These are phyloP conservation scores for Juncus effusus DNA, from an alignment of 176 grass and related monocot genomes.

Conservation along the genomic window DNA sequence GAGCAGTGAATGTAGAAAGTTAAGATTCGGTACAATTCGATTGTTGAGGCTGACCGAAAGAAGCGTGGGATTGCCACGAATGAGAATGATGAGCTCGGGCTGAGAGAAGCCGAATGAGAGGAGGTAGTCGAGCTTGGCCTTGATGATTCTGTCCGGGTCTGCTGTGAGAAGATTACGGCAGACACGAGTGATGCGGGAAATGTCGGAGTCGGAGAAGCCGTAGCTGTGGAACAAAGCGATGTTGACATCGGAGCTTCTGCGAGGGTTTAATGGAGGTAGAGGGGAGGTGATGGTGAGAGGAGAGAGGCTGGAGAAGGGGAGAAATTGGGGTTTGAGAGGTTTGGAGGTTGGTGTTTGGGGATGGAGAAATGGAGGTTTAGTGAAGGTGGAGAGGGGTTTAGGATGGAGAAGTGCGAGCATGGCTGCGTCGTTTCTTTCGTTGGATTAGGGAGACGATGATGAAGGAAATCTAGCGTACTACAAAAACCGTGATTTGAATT, in stretches of 20 bases:
- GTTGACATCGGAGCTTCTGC: slow-evolving; percentile 6
- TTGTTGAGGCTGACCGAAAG: slow-evolving; percentile 30
- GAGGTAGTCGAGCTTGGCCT: slow-evolving; percentile 45
- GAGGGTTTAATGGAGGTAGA: too few relatives aligned
- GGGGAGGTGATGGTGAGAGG: too few relatives aligned
- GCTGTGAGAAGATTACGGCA: slow-evolving; percentile 4
- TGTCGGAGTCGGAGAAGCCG: slow-evolving; percentile 28
- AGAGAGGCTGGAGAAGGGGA: too few relatives aligned
- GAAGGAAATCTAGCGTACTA: too few relatives aligned
- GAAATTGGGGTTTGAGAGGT: too few relatives aligned
- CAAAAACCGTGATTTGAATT: too few relatives aligned
- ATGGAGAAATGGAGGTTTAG: too few relatives aligned
- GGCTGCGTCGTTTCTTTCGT: too few relatives aligned
- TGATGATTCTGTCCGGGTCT: slow-evolving; percentile 16
- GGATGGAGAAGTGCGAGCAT: too few relatives aligned
- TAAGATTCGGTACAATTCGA: slow-evolving; percentile 30
- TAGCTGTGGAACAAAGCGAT: slow-evolving; percentile 32
- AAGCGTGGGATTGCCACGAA: slow-evolving; percentile 21
- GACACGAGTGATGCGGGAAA: slow-evolving; percentile 13
- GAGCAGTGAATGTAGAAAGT: slow-evolving; percentile 30
- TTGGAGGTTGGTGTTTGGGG: too few relatives aligned
- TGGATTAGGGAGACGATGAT: too few relatives aligned
- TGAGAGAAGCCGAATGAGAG: slow-evolving; percentile 25
- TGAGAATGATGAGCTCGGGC: slow-evolving; percentile 18
- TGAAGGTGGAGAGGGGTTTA: too few relatives aligned